Evolutionary conservation across 2,329 filamentous ascomycete genomes (phyloP).

Genomic region (Fusarium floridanum): DNA sequence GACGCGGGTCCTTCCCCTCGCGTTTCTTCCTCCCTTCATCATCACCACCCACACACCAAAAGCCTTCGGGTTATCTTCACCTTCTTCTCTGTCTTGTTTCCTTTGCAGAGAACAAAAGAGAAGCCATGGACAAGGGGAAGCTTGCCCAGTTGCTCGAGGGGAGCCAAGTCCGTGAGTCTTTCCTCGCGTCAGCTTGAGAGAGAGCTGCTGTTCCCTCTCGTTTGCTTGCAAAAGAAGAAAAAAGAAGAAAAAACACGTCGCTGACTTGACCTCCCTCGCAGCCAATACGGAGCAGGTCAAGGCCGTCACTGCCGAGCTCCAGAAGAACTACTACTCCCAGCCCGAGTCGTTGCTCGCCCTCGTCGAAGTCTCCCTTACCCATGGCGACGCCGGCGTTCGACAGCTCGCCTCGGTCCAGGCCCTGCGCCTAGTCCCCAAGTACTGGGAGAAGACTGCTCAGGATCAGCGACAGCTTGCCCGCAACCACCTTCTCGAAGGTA

Average conservation of each 20-base stretch:
- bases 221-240: not conserved
- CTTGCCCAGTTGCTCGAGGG: slow-evolving; percentile 90
- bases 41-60: slow-evolving; percentile 29
- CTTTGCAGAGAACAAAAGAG: slow-evolving; percentile 34
- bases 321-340: slow-evolving; percentile 92
- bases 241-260: not conserved
- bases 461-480: slow-evolving; percentile 85
- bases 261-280: slow-evolving; percentile 54
- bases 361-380: slow-evolving; percentile 87
- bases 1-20: slow-evolving; percentile 35
- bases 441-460: slow-evolving; percentile 81
- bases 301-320: slow-evolving; percentile 88
- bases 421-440: slow-evolving; percentile 83
- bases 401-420: slow-evolving; percentile 95
- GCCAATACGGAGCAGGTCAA: slow-evolving; percentile 92
- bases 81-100: slow-evolving; percentile 38
- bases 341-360: slow-evolving; percentile 87
- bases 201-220: slow-evolving; percentile 16
- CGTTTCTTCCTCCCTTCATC: slow-evolving; percentile 30
- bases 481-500: slow-evolving; percentile 85
- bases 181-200: slow-evolving; percentile 10
- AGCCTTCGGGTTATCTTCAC: slow-evolving; percentile 35
- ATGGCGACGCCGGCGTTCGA: slow-evolving; percentile 78
- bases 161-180: slow-evolving; percentile 83
- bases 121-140: slow-evolving; percentile 69